A percentile compares a stretch with the other conserved stretches of the same genome.
These are phyloP conservation scores for Stylonectria norvegica DNA, from an alignment of 2,329 filamentous ascomycete species.

Conservation along the genomic window DNA sequence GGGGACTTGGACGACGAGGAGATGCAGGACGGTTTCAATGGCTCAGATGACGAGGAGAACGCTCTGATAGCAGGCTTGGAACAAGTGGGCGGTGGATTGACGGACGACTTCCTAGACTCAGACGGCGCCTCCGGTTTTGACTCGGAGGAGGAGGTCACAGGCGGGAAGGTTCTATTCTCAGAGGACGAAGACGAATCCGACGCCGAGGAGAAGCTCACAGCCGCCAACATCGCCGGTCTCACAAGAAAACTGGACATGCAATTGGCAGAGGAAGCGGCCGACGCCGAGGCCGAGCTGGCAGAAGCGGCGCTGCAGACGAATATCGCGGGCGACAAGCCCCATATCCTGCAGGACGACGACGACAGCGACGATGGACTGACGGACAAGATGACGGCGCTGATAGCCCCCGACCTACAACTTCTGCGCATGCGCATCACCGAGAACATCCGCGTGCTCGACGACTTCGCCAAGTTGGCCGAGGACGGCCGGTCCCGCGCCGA, in stretches of 20 bases:
- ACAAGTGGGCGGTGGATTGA: slow-evolving; percentile 34
- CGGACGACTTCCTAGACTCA: slow-evolving; percentile 59
- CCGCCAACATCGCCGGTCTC: slow-evolving; percentile 92
- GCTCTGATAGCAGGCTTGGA: slow-evolving; percentile 43
- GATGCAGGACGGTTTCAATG: slow-evolving; percentile 38
- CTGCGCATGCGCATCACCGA: slow-evolving; percentile 88
- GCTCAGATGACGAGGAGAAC: slow-evolving; percentile 45
- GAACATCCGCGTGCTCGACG: slow-evolving; percentile 84
- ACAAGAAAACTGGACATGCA: slow-evolving; percentile 80
- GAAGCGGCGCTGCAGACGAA: slow-evolving; percentile 89
- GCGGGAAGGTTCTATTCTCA: slow-evolving; percentile 73
- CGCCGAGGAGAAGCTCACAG: slow-evolving; percentile 84
- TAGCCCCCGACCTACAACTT: slow-evolving; percentile 87
- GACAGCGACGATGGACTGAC: slow-evolving; percentile 60
- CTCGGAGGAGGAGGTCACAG: slow-evolving; percentile 60
- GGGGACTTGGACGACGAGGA: slow-evolving; percentile 42
- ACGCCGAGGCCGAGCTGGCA: slow-evolving; percentile 80
- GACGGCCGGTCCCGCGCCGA: slow-evolving; percentile 79
- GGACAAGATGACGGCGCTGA: slow-evolving; percentile 57
- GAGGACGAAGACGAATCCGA: slow-evolving; percentile 91
- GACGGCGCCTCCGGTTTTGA: slow-evolving; percentile 63
- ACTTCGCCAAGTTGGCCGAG: slow-evolving; percentile 79
- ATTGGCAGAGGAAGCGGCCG: slow-evolving; percentile 72
- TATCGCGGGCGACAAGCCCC: slow-evolving; percentile 73
- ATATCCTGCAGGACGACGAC: slow-evolving; percentile 61